Conservation (phyloP, 2,329 filamentous ascomycete species). For the Blastomyces gilchristii region DNA sequence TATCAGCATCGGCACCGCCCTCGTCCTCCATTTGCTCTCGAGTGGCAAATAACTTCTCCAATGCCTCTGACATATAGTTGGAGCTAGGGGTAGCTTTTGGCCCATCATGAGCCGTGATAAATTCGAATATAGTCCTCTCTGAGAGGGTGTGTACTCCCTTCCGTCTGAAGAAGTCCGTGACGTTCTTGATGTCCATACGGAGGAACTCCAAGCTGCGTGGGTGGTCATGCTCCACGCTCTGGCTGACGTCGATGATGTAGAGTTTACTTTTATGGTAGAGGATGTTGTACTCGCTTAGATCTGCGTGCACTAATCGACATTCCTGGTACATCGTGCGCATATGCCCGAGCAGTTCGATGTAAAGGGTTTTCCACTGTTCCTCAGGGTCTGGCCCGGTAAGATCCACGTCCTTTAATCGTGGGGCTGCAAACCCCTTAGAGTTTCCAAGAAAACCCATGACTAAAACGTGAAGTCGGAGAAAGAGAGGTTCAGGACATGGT, state of each 20-base stretch:
- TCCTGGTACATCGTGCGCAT: slow-evolving; percentile 92
- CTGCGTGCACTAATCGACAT: slow-evolving; percentile 85
- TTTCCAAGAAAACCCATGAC: slow-evolving; percentile 92
- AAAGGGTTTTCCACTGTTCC: slow-evolving; percentile 64
- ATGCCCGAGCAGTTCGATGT: slow-evolving; percentile 71
- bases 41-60: slow-evolving; percentile 58
- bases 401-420: slow-evolving; percentile 75
- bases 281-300: slow-evolving; percentile 97
- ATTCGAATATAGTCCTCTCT: slow-evolving; percentile 73
- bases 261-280: slow-evolving; percentile 74
- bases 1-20: slow-evolving; percentile 34
- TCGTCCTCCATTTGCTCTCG: slow-evolving; percentile 41
- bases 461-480: slow-evolving; percentile 84
- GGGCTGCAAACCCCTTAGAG: slow-evolving; percentile 75
- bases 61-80: slow-evolving; percentile 48
- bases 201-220: slow-evolving; percentile 86
- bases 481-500: slow-evolving; percentile 78
- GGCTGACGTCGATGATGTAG: slow-evolving; percentile 94
- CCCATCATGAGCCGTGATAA: slow-evolving; percentile 58
- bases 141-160: slow-evolving; percentile 72
- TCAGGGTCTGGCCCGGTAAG: slow-evolving; percentile 59
- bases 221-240: slow-evolving; percentile 95
- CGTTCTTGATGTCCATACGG: slow-evolving; percentile 97
- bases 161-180: slow-evolving; percentile 80
- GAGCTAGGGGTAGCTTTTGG: slow-evolving; percentile 23